Evolutionary conservation across 257 asterid genomes (phyloP).

Genomic region (Solanum etuberosum): DNA sequence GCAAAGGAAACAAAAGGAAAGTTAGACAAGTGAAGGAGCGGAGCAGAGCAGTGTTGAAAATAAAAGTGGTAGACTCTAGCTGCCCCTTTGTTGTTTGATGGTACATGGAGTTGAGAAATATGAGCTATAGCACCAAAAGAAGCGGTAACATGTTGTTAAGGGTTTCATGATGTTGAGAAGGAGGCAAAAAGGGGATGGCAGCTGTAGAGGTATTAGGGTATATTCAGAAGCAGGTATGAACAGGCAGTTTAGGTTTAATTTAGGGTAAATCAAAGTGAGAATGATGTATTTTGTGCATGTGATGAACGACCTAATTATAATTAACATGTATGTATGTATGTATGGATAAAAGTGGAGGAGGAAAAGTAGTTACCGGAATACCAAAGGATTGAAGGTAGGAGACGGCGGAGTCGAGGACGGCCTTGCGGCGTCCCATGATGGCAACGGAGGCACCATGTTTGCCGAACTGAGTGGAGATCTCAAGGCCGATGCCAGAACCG

Average conservation of each 20-base stretch:
- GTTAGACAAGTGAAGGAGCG: not conserved
- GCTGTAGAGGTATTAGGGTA: no score
- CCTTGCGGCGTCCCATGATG: slow-evolving; percentile 85
- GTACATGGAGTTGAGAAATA: not conserved
- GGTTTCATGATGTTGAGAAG: not conserved
- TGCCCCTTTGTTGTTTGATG: not conserved
- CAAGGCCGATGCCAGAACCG: slow-evolving; percentile 85
- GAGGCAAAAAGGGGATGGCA: not conserved
- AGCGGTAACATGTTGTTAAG: not conserved
- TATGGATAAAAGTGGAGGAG: no score
- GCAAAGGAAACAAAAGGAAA: not conserved
- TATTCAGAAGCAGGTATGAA: no score
- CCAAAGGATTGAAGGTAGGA: slow-evolving; percentile 60
- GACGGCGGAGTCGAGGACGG: slow-evolving; percentile 60
- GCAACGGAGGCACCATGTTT: slow-evolving; percentile 87
- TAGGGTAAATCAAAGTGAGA: not conserved
- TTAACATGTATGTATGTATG: no score
- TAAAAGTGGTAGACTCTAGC: not conserved
- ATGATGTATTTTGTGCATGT: not conserved
- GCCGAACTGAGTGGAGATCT: slow-evolving; percentile 67
- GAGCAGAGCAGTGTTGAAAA: not conserved
- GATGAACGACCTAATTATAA: not conserved
- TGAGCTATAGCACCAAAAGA: not conserved
- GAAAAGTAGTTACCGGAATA: slow-evolving; percentile 29
- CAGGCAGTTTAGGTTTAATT: no score